Conservation (phyloP, 1,284 basidiomycete genomes). For the Apiotrichum sp. region DNA sequence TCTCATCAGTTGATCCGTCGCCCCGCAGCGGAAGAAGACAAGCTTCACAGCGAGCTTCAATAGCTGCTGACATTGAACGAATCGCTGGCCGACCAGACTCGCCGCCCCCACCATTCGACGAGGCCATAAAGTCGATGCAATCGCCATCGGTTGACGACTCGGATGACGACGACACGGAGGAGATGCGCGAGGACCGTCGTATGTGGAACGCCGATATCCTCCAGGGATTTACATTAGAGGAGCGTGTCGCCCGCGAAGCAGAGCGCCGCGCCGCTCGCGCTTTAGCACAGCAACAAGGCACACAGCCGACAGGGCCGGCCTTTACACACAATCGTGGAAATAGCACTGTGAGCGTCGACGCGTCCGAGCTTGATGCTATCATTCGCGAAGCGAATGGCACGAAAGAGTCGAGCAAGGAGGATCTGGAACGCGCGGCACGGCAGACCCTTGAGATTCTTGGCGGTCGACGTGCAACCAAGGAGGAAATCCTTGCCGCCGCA, state of each 20-base stretch:
- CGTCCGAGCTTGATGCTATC: conserved; percentile 1
- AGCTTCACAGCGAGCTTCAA: no score
- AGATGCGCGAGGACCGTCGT: conserved; percentile 30
- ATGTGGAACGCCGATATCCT: conserved; percentile 42
- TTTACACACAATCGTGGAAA: no score
- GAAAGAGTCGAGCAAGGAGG: not conserved
- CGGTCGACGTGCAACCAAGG: not conserved
- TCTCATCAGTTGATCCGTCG: conserved; percentile 6
- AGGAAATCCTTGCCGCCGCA: not conserved
- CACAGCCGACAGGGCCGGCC: no score
- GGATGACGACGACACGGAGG: conserved; percentile 7
- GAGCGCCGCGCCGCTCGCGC: not conserved
- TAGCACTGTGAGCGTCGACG: not conserved
- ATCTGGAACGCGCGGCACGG: not conserved
- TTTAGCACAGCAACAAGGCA: not conserved
- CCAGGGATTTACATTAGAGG: conserved; percentile 37
- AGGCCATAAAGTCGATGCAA: conserved; percentile 10
- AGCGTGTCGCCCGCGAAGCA: conserved; percentile 34
- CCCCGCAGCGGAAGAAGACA: no score
- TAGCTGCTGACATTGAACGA: not conserved
- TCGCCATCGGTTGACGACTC: conserved; percentile 11
- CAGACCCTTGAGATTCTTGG: not conserved
- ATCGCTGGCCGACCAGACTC: conserved; percentile 17
- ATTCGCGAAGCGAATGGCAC: not conserved
- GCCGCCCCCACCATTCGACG: conserved; percentile 35